Evolutionary conservation across 805 yeast species (phyloP).

Genomic region (Yamadazyma sp.): DNA sequence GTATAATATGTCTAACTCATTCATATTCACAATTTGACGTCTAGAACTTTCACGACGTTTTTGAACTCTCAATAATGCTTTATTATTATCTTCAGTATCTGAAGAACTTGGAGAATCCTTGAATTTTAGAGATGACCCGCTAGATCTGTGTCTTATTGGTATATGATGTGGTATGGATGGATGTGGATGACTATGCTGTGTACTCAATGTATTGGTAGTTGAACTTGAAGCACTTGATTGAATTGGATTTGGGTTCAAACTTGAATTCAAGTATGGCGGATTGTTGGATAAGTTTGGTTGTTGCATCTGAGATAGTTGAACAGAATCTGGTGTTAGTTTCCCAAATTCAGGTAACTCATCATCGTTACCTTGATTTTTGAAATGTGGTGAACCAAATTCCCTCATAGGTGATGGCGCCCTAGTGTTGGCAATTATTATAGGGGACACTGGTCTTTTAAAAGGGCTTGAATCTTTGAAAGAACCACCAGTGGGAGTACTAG

Average conservation of each 20-base stretch:
- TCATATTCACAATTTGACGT: slow-evolving; percentile 20
- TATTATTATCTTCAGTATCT: slow-evolving; percentile 40
- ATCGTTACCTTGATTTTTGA: slow-evolving; percentile 7
- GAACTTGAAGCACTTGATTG: not conserved
- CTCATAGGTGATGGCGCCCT: slow-evolving; percentile 16
- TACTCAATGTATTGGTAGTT: not conserved
- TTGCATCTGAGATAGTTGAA: too few species aligned
- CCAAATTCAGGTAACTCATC: slow-evolving; percentile 15
- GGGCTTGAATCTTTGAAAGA: slow-evolving; percentile 29
- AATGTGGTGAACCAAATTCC: slow-evolving; percentile 11
- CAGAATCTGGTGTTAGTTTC: slow-evolving; percentile 14
- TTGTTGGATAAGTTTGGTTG: slow-evolving; percentile 7
- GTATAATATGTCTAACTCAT: slow-evolving; percentile 62
- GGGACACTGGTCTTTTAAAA: slow-evolving; percentile 47
- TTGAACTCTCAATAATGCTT: slow-evolving; percentile 51
- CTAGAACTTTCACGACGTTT: slow-evolving; percentile 54
- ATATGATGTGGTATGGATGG: slow-evolving; percentile 1
- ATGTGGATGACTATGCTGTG: not conserved
- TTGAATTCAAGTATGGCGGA: slow-evolving; percentile 4
- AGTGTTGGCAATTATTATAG: slow-evolving; percentile 20
- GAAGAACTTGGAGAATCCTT: slow-evolving; percentile 53
- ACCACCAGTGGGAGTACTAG: slow-evolving; percentile 5
- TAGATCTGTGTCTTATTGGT: slow-evolving; percentile 17
- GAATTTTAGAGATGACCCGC: slow-evolving; percentile 29
- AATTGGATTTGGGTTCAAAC: slow-evolving; percentile 1